phyloP scores from a whole-genome alignment of 2,329 filamentous ascomycete genomes.

The Trichophaea hybrida region DNA sequence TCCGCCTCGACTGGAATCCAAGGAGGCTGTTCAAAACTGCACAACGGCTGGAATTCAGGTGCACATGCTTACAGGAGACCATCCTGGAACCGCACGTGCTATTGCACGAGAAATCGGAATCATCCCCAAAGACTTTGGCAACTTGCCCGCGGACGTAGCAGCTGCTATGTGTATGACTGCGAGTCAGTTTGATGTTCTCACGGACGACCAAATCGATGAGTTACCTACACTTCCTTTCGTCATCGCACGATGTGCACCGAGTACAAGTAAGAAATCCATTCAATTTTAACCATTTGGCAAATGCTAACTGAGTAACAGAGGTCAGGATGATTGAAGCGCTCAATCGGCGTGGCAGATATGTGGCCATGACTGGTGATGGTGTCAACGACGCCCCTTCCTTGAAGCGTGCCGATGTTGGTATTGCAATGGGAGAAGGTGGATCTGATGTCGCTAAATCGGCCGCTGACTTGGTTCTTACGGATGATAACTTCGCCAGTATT shows the following conservation, averaged over 20 bases:
- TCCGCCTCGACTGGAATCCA: slow-evolving; percentile 46
- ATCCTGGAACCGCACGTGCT: slow-evolving; percentile 42
- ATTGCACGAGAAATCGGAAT: slow-evolving; percentile 46
- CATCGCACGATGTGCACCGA: slow-evolving; percentile 40
- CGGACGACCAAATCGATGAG: slow-evolving; percentile 38
- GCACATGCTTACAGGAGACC: slow-evolving; percentile 45
- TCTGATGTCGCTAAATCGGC: slow-evolving; percentile 55
- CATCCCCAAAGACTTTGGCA: slow-evolving; percentile 35
- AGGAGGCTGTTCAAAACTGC: slow-evolving; percentile 40
- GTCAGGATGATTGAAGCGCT: slow-evolving; percentile 43
- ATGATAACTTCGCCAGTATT: slow-evolving; percentile 43
- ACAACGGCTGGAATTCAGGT: slow-evolving; percentile 42
- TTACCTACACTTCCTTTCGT: slow-evolving; percentile 40
- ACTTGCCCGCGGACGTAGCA: slow-evolving; percentile 35
- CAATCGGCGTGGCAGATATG: slow-evolving; percentile 37
- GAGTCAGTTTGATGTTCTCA: slow-evolving; percentile 35
- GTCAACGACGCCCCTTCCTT: slow-evolving; percentile 43
- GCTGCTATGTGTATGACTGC: slow-evolving; percentile 42
- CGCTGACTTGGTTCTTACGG: slow-evolving; percentile 45
- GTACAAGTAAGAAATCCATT: slow-evolving; percentile 30
- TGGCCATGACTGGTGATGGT: slow-evolving; percentile 44
- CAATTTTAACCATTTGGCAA: too few species aligned
- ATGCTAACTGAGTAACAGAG: slow-evolving; percentile 23
- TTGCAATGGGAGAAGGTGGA: slow-evolving; percentile 48
- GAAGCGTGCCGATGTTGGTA: slow-evolving; percentile 42